A percentile compares a stretch with the other conserved stretches of the same genome.
These are phyloP conservation scores for Prunus mume DNA, from an alignment of 306 rosid species.

Conservation along the genomic window DNA sequence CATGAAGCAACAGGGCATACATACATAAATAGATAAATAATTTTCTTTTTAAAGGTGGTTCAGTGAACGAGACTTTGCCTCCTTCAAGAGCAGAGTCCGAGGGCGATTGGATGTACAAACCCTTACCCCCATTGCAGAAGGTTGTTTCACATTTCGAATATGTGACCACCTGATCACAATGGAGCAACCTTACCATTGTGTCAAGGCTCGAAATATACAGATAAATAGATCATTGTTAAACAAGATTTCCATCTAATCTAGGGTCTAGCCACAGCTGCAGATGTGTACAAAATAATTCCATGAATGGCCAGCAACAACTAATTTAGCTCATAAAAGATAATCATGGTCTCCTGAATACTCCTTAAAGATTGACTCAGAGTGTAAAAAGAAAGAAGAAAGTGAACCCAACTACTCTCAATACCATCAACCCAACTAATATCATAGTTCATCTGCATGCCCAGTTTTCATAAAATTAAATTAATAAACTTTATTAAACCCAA, in stretches of 20 bases:
- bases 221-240: background rate
- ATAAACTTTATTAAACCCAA: background rate
- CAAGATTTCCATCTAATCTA: background rate
- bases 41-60: background rate
- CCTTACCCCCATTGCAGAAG: background rate
- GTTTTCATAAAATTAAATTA: background rate
- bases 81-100: background rate
- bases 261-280: background rate
- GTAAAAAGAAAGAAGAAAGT: background rate
- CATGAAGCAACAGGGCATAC: background rate
- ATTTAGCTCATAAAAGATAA: background rate
- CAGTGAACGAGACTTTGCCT: background rate
- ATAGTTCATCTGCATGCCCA: background rate
- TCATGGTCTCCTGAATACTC: background rate
- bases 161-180: background rate
- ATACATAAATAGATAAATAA: background rate
- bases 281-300: background rate
- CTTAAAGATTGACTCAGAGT: background rate
- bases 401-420: background rate
- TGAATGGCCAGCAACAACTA: background rate
- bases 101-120: background rate
- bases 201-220: background rate
- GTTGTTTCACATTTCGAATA: background rate
- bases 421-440: background rate
- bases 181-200: background rate